Base-by-base conservation (phyloP, 2,329 filamentous ascomycete species). In the Alternaria novae-zelandiae region DNA sequence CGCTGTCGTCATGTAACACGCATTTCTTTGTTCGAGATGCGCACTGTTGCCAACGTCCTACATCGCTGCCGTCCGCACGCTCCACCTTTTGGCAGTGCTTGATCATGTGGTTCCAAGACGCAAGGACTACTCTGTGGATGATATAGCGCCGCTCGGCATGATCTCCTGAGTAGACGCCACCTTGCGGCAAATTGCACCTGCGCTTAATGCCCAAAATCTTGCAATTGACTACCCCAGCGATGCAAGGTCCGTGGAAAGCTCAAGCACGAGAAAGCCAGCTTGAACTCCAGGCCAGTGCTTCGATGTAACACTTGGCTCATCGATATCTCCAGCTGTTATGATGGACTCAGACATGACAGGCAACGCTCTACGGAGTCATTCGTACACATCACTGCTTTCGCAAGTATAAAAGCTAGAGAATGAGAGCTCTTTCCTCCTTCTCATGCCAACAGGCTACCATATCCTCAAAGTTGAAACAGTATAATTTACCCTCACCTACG, bases 141-240 rank as follows among this genome's bases (percentile, higher is more conserved):
- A 2, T 1, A 4, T 5, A 36, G 30, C 30, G 13, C 30, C 1
- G 2, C 30, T 15, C 4, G 6, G 30, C 15, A 36, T 0, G 1
- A 36, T 36, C 13, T 36, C 3, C 30, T 36, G 30, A 4, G 30
- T 36, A 36, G 4, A 15, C 30, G 30, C 30, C 4, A 36, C 13
- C 30, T 5, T 36, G 30, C 30, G 30, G 30, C 0, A 5, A 15
- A 4, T 4, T 2, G 30, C 30, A 36, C 4, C 30, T 4, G 1
- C 30, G 13, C 30, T 36, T 9, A 9, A 36, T 36, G 30, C 30
- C 13, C 30, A 36, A 13, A 15, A 36, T 1, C 13, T 3, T 36
- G 30, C 1, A 36, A 4, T 15, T 13, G 6, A 36, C 30, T 36
- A 2, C 4, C 30, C 13, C 3, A 36, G 30, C 30, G 30, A 36